Base-by-base conservation (phyloP, 495 filamentous ascomycete genomes). In the Penicillium bialowiezense region DNA sequence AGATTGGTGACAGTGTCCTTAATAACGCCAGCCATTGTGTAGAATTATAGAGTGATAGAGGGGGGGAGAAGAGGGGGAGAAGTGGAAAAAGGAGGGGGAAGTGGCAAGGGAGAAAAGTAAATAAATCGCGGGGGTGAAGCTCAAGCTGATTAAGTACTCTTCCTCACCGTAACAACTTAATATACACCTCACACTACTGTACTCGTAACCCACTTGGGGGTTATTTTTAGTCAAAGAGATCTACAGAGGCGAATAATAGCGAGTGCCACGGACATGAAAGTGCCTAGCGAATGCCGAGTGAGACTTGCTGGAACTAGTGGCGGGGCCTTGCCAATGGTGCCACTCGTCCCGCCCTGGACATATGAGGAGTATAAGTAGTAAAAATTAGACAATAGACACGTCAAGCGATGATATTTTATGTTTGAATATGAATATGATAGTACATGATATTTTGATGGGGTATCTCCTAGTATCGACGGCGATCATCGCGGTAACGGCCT, bases 1-100 rank as follows among this genome's bases (percentile, higher is more conserved):
- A 86, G 50, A 45, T 78, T 87, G 66, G 76, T 76, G 58, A 89
- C 64, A 35, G 68, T 72, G 33, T 72, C 70, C 55, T 71, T 76
- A 28, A 76, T 68, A 36, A 70, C 65, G 17, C 64, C 54, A 19
- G 76, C 71, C 73, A 79, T 78, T 41, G 17, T 68, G 53, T 48
- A 18, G 33, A 47, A 38, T 47, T 34, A 24, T 34, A 7, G 12
- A 17, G 36, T 15, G 15, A 15, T 23, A 21, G 8, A 3, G 32
- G 42, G n/a, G n/a, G 40, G 17, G 23, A 33, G 24, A 43, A 12
- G 37, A 42, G 4, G 21, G 20, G 23, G 32, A 20, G 41, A 31
- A 24, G n/a, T n/a, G n/a, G n/a, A n/a, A 28, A 21, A 17, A 20
- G 23, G 29, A 37, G 38, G 13, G 36, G 41, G 37, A 38, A 33